Evolutionary conservation across 495 filamentous ascomycete genomes (phyloP), one percentile per base, ranked within the genome.

Genomic region (Endocarpon pusillum): DNA sequence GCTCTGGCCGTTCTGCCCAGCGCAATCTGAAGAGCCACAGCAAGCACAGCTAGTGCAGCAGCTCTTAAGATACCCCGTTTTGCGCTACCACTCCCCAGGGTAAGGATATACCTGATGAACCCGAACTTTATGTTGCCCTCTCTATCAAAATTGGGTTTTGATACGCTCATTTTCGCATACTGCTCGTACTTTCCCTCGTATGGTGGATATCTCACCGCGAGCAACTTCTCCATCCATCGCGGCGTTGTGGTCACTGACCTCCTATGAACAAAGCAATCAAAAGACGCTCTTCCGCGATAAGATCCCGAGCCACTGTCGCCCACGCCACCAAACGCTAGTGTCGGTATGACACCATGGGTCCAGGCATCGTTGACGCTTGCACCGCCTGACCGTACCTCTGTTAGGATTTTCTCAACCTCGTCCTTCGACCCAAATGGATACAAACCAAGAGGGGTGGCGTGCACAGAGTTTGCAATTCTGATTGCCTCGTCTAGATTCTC

Each of bases 311-410:
- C 87, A 38, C 73, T 81, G 43, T 81, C 71, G 37, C 89, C 89
- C 20, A 97, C 79, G 46, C 87, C 87, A 40, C 89, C 89, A 48
- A 97, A 94, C 33, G 81, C 62, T 3, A 93, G 58, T 6, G 75
- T 82, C 15, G 74, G 69, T 41, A 92, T 71, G 2, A 61, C 65
- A 31, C 66, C 77, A 58, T 94, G 86, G 55, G 83, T 75, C 45
- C 71, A 81, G 33, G 75, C 62, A 54, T 93, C 84, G 55, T 93
- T 92, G 48, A 87, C 57, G 22, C 74, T 69, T 15, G 73, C 81
- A 39, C 84, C 80, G 27, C 84, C 84, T 4, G 79, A 87, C 21
- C 69, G 76, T 41, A 75, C 69, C 34, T 64, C 55, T 34, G 62
- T 55, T 29, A 81, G 62, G 30, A 81, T 67, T 47, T 72, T 71